A percentile compares a stretch with the other conserved stretches of the same genome.
Conservation (phyloP, 768 basidiomycete genomes). For the Leccinum boreale region DNA sequence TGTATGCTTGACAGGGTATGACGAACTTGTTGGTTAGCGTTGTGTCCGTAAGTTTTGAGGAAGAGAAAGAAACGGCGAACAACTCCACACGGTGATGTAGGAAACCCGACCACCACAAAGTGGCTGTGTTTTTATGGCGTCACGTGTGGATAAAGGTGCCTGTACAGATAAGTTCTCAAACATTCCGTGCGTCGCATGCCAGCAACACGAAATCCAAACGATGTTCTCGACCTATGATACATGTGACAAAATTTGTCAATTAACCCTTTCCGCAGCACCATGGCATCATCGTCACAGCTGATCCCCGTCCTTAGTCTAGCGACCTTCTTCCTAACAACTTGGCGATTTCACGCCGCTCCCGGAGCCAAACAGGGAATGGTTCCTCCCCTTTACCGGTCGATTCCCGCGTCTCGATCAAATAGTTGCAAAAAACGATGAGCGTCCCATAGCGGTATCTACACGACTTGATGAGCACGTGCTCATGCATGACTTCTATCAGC, state of each 20-base stretch:
- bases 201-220: background rate
- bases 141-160: conserved; percentile 18
- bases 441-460: conserved; percentile 82
- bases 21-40: background rate
- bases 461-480: conserved; percentile 5
- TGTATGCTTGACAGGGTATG: background rate
- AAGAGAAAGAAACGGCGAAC: background rate
- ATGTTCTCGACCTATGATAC: background rate
- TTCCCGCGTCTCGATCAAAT: conserved; percentile 69
- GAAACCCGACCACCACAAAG: conserved; percentile 13
- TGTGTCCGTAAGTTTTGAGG: background rate
- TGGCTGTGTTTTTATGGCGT: conserved; percentile 18
- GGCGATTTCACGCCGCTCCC: conserved; percentile 80
- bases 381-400: conserved; percentile 37
- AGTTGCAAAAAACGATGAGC: conserved; percentile 92
- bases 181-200: background rate
- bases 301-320: conserved; percentile 48
- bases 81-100: conserved; percentile 8
- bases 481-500: conserved; percentile 17
- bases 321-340: conserved; percentile 65
- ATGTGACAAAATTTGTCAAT: too few relatives aligned
- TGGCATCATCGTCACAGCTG: background rate
- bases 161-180: background rate
- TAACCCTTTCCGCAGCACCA: background rate
- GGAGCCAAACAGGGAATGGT: conserved; percentile 81